Evolutionary conservation across 2,329 filamentous ascomycete species (phyloP), one percentile per base, ranked within the genome.

Genomic region (Aspergillus melleus): DNA sequence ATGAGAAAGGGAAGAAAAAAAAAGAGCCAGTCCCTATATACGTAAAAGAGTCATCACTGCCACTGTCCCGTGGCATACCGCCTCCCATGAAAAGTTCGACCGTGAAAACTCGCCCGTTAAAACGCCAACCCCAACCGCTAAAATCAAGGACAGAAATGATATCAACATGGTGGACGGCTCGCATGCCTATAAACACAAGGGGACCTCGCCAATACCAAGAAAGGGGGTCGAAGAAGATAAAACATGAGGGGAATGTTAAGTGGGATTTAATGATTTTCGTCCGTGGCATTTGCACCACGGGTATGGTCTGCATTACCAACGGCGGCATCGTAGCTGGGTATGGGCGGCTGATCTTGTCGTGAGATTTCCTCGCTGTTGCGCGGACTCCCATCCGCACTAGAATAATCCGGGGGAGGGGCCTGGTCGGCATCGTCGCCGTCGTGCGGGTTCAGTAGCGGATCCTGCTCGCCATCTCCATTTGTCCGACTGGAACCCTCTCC

Each of bases 251-350:
- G 42, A 44, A 46, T 39, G 47, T 50, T 29, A 49, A 26, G 36
- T 26, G 44, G 30, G 47, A 52, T 52, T 62, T 29, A 58, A 20
- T 49, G 44, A 29, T 49, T 20, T 10, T 51, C 50, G n/a, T 59
- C 55, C 29, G 55, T 12, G 32, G 46, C 36, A 5, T 53, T 51
- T 49, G 46, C 46, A 12, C 60, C 58, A n/a, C 61, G 61, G 58
- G 6, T 14, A 16, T 42, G 36, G 36, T 42, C 36, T n/a, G 36
- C 36, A n/a, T 78, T 75, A 52, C 76, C 76, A 58, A 92, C 82
- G 1, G 90, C 91, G 61, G 91, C 90, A 73, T 88, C 90, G 72
- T 96, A 96, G 68, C 86, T 93, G 2, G 91, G 91, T 64, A 95
- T 92, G 0, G 91, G 90, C 24, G 90, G 89, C 76, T 64, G 82